Conservation (phyloP, 2,329 filamentous ascomycete genomes). For the Plenodomus tracheiphilus region DNA sequence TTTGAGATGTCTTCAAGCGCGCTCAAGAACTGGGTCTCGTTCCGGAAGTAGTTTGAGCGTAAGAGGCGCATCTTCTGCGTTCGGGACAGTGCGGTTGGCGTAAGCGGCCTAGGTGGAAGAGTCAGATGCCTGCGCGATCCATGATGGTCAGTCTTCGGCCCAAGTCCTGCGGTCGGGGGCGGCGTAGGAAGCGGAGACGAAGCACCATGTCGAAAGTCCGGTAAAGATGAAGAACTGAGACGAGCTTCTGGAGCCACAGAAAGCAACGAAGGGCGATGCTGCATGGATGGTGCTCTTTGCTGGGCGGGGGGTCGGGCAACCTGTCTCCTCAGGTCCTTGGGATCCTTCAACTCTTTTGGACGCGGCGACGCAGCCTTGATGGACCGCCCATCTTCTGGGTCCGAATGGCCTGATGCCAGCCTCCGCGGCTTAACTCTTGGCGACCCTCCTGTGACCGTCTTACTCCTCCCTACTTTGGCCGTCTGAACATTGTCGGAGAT, state of each 20-base stretch:
- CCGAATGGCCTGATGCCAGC: conserved; percentile 35
- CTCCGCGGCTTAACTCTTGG: conserved; percentile 51
- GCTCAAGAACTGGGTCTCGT: conserved; percentile 77
- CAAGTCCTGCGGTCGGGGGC: conserved; percentile 46
- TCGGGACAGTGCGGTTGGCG: conserved; percentile 63
- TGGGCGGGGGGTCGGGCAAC: conserved; percentile 25
- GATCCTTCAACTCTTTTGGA: conserved; percentile 25
- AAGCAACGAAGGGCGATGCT: conserved; percentile 54
- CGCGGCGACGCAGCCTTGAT: conserved; percentile 45
- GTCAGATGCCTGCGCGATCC: conserved; percentile 58
- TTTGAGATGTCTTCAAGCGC: conserved; percentile 84
- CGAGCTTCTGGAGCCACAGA: conserved; percentile 63
- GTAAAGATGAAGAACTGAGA: conserved; percentile 70
- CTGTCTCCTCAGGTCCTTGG: conserved; percentile 36
- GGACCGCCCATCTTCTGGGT: conserved; percentile 41
- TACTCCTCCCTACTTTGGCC: conserved; percentile 66
- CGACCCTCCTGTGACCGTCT: conserved; percentile 63
- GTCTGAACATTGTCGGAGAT: conserved; percentile 61
- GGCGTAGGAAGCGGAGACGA: conserved; percentile 45
- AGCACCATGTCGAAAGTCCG: conserved; percentile 61
- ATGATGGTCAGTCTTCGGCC: conserved; percentile 40
- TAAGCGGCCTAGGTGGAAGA: conserved; percentile 58
- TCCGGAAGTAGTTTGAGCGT: conserved; percentile 81
- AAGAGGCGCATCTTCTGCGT: conserved; percentile 72
- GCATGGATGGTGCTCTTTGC: conserved; percentile 29